phyloP scores from a whole-genome alignment of 2,329 filamentous ascomycete genomes.

The Xylariaceae sp. region DNA sequence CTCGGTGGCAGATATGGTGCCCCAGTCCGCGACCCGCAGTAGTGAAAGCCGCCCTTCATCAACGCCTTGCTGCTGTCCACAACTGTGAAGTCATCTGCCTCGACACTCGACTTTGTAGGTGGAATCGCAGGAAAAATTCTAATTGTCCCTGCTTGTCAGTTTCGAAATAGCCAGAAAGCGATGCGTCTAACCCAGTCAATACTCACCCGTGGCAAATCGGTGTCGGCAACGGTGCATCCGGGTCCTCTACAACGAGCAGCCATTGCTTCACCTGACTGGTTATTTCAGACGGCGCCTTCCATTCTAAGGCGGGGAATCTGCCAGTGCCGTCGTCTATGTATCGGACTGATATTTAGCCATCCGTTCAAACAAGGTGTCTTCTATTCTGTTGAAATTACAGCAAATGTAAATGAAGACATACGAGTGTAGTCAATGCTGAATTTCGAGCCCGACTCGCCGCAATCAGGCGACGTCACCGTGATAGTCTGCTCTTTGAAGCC shows the following conservation, averaged over 20 bases:
- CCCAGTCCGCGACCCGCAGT: constrained; percentile 39
- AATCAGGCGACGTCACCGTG: constrained; percentile 37
- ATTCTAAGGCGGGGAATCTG: constrained; percentile 39
- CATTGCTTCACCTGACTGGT: constrained; percentile 38
- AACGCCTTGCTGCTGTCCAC: constrained; percentile 25
- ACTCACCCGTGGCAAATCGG: constrained; percentile 44
- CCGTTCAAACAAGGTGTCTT: too few relatives aligned
- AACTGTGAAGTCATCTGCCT: constrained; percentile 36
- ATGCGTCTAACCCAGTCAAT: not conserved
- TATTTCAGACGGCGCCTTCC: constrained; percentile 32
- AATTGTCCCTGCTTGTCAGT: not conserved
- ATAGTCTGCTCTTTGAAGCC: constrained; percentile 34
- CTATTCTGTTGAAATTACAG: too few relatives aligned
- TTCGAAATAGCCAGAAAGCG: not conserved
- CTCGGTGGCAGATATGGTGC: constrained; percentile 42
- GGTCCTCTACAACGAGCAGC: constrained; percentile 44
- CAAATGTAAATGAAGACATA: too few relatives aligned
- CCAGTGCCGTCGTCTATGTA: constrained; percentile 37
- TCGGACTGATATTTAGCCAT: too few relatives aligned
- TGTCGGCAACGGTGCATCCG: constrained; percentile 42
- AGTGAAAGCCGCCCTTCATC: constrained; percentile 44
- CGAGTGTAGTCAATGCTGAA: constrained; percentile 37
- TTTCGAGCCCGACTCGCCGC: constrained; percentile 34
- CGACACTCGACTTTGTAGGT: constrained; percentile 31
- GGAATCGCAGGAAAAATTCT: constrained; percentile 41